Evolutionary conservation across 495 filamentous ascomycete species (phyloP), one percentile per base, ranked within the genome.

Genomic region (Clavariopsis aquatica): DNA sequence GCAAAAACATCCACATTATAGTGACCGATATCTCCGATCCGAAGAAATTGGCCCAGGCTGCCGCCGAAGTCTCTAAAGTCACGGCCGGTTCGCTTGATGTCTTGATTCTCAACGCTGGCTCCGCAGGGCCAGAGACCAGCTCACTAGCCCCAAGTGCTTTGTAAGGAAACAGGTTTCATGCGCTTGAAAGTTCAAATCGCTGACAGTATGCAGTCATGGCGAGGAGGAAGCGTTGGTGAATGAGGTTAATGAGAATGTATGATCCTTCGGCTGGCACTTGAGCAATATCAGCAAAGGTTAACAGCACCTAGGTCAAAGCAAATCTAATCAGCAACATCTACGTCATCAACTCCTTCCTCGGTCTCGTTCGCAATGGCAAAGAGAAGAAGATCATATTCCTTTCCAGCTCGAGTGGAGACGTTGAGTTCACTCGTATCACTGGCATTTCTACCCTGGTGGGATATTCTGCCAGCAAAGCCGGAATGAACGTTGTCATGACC

Each of bases 371-470:
- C 52, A 66, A 62, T 15, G 64, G 64, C 49, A 31, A n/a, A 52
- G 64, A 62, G 49, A 66, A 66, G 57, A 66, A 66, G 64, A 54
- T 66, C 12, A 34, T 66, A 13, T 66, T 61, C 49, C 62, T 59
- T 20, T 52, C 49, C 49, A 52, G 49, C n/a, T 23, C 23, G 49
- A 56, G 27, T 41, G 24, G 52, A 56, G 38, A 20, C 56, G 31
- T 66, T 52, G 64, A 66, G 27, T 53, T 66, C 49, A 66, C n/a
- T 62, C 57, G 57, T 26, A 23, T 54, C 26, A 55, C 56, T 46
- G 57, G 64, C 45, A 19, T 66, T 26, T 46, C 56, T 36, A 53
- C 56, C 34, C 17, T 60, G 57, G 34, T 66, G 19, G 64, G 64
- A 8, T 66, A 66, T 60, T 60, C 64, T 38, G 36, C 54, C 46